Evolutionary conservation across 1,139 yeast species (phyloP).

Genomic region (Kurtzmaniella quercitrusa): DNA sequence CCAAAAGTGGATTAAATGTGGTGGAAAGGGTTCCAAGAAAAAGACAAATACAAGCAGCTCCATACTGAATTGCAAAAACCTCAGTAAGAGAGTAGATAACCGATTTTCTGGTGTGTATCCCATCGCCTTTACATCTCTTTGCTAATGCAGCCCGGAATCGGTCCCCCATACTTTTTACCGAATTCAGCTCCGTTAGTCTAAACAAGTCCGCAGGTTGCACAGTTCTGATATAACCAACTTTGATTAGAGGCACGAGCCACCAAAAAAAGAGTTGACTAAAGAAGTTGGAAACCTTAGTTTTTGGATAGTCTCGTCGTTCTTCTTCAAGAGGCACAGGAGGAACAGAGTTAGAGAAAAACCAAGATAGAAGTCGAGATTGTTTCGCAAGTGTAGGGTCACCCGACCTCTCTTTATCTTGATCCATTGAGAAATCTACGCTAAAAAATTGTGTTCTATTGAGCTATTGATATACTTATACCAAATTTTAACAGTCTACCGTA

Average conservation of each 20-base stretch:
- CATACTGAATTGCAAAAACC: conserved; percentile 27
- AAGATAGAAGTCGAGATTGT: conserved; percentile 12
- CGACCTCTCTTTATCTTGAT: not conserved
- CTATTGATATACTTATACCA: not conserved
- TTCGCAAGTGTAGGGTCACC: not conserved
- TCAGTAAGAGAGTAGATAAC: conserved; percentile 18
- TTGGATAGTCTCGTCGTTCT: conserved; percentile 46
- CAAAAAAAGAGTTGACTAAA: conserved; percentile 38
- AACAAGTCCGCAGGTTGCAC: conserved; percentile 61
- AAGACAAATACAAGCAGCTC: conserved; percentile 18
- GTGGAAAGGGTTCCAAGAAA: conserved; percentile 14
- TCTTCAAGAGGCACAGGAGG: conserved; percentile 53
- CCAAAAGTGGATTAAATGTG: conserved; percentile 25
- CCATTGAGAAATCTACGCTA: not conserved
- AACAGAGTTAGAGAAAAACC: conserved; percentile 21
- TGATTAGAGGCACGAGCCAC: conserved; percentile 60
- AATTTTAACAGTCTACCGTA: not conserved
- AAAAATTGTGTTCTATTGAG: no score
- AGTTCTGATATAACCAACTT: conserved; percentile 65
- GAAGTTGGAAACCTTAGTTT: conserved; percentile 20
- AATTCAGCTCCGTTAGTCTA: conserved; percentile 46
- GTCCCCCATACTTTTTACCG: conserved; percentile 43
- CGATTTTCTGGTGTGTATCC: conserved; percentile 14
- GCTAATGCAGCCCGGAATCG: conserved; percentile 29
- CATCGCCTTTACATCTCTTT: conserved; percentile 25